These are phyloP conservation scores for Microstegium vimineum DNA, from an alignment of 176 grass and related monocot species.

Conservation along the genomic window DNA sequence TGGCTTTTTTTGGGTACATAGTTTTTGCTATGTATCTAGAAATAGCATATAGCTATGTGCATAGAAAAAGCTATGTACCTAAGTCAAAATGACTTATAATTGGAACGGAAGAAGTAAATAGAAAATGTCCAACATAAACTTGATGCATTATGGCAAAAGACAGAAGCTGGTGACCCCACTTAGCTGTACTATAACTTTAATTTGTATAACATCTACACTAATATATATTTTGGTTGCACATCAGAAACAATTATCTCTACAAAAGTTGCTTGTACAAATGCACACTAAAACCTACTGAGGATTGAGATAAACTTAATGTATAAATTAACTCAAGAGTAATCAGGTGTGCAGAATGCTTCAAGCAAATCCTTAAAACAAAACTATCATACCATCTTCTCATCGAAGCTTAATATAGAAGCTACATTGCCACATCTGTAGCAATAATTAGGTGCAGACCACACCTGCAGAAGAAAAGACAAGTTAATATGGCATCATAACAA, in stretches of 20 bases:
- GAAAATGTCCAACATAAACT: not conserved
- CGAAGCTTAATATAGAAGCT: constrained; percentile 97
- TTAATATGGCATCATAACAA: not conserved
- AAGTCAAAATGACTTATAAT: too few species aligned
- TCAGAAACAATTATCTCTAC: not conserved
- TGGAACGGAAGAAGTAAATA: not conserved
- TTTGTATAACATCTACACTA: not conserved
- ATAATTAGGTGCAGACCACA: constrained; percentile 99
- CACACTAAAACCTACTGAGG: not conserved
- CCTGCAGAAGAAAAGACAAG: constrained; percentile 46
- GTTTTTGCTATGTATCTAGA: too few species aligned
- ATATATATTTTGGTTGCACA: not conserved
- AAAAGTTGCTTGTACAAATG: not conserved
- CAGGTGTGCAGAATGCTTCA: not conserved
- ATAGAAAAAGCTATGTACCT: too few species aligned
- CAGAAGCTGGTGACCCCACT: not conserved
- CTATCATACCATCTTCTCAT: constrained; percentile 80
- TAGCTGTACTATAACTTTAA: not conserved
- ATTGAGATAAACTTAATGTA: not conserved
- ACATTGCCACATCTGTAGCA: constrained; percentile 99
- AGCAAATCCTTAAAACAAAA: not conserved
- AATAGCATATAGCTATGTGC: too few species aligned
- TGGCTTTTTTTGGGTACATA: not conserved
- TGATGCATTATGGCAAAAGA: not conserved
- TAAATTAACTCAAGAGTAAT: not conserved